Conservation (phyloP, 805 yeast species). For the Maudiozyma turicensis region DNA sequence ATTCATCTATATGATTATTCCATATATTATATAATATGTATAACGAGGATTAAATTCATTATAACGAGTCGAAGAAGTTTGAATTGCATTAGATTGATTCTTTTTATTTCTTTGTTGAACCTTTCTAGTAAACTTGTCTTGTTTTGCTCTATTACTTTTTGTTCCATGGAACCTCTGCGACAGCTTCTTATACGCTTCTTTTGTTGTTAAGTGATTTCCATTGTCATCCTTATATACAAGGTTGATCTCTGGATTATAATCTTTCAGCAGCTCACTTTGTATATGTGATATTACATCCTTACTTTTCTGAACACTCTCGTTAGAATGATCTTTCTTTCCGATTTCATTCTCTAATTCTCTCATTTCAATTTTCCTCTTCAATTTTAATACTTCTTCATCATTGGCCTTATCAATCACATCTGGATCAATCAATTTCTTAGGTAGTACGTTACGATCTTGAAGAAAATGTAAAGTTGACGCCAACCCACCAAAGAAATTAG, state of each 20-base stretch:
- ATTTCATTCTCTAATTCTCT: conserved; percentile 4
- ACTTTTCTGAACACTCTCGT: conserved; percentile 21
- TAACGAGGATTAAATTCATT: background rate
- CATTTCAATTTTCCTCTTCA: conserved; percentile 6
- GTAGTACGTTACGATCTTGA: conserved; percentile 10
- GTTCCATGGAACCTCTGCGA: conserved; percentile 74
- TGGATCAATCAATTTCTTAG: conserved; percentile 1
- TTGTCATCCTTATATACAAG: conserved; percentile 53
- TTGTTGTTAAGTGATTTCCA: conserved; percentile 50
- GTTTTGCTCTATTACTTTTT: conserved; percentile 21
- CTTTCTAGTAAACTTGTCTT: conserved; percentile 15
- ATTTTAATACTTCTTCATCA: conserved; percentile 1
- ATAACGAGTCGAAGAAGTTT: background rate
- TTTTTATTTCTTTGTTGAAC: conserved; percentile 15
- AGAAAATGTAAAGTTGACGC: conserved; percentile 24
- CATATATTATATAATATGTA: too few species aligned
- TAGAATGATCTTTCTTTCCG: conserved; percentile 10
- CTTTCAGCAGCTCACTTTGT: conserved; percentile 27
- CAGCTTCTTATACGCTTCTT: conserved; percentile 67
- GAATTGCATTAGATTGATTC: background rate
- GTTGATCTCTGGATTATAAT: conserved; percentile 36
- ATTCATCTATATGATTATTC: too few species aligned
- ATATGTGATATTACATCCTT: conserved; percentile 7
- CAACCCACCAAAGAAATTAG: conserved; percentile 21
- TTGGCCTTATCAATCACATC: background rate